Percentiles rank a stretch among this genome's conserved stretches.
Evolutionary conservation across 345 rosid genomes (phyloP).

Genomic region (Eucalyptus tenuipes): DNA sequence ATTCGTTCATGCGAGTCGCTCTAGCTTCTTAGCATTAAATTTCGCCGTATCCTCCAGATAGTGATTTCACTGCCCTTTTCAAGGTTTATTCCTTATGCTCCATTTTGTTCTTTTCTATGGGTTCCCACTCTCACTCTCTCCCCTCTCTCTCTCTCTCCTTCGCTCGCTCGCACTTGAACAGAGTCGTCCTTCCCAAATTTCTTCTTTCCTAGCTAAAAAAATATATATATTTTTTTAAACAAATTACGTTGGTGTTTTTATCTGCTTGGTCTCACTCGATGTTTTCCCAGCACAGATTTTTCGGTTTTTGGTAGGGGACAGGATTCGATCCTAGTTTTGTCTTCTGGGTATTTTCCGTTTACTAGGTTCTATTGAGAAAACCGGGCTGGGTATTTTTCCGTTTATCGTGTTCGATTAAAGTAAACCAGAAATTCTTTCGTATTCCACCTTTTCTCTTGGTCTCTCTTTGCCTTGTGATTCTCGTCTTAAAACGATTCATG

Average conservation of each 20-base stretch:
- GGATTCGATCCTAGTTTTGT: conserved; percentile 36
- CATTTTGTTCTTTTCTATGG: conserved; percentile 31
- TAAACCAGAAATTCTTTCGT: neutral
- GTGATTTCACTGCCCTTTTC: conserved; percentile 87
- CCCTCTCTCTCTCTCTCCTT: neutral
- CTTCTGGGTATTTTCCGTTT: conserved; percentile 35
- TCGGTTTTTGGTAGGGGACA: conserved; percentile 33
- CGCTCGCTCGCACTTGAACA: neutral
- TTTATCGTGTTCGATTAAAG: neutral
- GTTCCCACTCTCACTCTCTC: conserved; percentile 19
- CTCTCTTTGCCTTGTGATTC: neutral
- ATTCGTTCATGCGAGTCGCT: conserved; percentile 15
- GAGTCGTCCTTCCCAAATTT: neutral
- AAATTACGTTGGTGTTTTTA: conserved; percentile 9
- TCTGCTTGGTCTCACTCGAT: conserved; percentile 35
- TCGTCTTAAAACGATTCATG: neutral
- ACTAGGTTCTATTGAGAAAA: neutral
- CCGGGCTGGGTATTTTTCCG: neutral
- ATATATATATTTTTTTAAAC: neutral
- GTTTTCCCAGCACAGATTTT: conserved; percentile 3
- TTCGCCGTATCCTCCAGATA: conserved; percentile 27
- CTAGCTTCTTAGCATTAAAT: neutral
- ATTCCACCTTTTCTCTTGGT: neutral
- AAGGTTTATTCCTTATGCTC: conserved; percentile 86
- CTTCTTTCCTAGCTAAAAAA: neutral